Evolutionary conservation across 345 rosid genomes (phyloP), one percentile per base, ranked within the genome.

Genomic region (Rubroshorea leprosula): DNA sequence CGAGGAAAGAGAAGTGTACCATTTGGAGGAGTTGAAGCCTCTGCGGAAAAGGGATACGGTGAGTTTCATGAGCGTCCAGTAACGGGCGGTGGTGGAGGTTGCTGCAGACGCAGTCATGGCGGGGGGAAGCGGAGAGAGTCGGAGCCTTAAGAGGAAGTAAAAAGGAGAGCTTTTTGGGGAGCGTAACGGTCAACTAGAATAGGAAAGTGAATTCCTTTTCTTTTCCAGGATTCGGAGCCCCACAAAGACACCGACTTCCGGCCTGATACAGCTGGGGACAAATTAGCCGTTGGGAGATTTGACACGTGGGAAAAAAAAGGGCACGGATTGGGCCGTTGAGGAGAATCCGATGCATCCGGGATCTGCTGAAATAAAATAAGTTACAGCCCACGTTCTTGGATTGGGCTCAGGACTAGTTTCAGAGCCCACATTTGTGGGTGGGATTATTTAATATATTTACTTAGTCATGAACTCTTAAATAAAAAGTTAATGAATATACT

Each of bases 1-100:
- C 24, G n/a, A n/a, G n/a, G n/a, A n/a, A n/a, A n/a, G n/a, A n/a
- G n/a, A n/a, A 9, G 51, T 43, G 46, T 73, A 92, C 98, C 98
- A 92, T 85, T 82, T 86, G 18, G 95, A 83, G 58, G 98, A 75
- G 70, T 76, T 78, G 68, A 92, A 86, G 72, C 84, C 74, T n/a
- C 73, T 70, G 31, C 81, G 70, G 59, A 92, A 80, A 57, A 89
- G 76, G 19, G 84, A 81, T 41, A 80, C 77, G 4, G 82, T 68
- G 55, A 84, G 65, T 84, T 80, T 86, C 83, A 86, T 43, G 29
- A 88, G 66, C 77, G 82, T 84, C 89, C 65, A 86, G 67, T 80
- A 67, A 48, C 70, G 76, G 12, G 76, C 63, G 27, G 78, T 59
- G 35, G 93, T 87, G 20, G 59, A 69, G n/a, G 65, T 29, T 29